phyloP scores from a whole-genome alignment of 352 stramenopile genomes.

The Globisporangium perplexum region DNA sequence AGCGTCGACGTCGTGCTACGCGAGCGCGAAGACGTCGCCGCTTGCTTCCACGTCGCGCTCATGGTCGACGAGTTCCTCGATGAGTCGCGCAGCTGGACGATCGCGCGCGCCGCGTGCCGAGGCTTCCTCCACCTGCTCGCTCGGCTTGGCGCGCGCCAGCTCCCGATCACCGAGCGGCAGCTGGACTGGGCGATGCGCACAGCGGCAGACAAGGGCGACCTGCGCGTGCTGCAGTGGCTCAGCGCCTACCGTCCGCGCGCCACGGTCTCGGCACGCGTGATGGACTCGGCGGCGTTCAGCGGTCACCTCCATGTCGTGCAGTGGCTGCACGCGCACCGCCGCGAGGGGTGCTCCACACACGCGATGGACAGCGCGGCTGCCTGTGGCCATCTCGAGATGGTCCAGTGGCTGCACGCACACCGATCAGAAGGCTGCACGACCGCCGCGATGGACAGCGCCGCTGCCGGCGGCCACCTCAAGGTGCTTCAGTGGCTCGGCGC shows the following conservation, averaged over 20 bases:
- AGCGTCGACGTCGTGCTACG: conserved; percentile 36
- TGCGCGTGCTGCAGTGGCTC: conserved; percentile 60
- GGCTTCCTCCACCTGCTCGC: conserved; percentile 52
- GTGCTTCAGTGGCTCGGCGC: conserved; percentile 56
- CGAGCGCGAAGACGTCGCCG: conserved; percentile 37
- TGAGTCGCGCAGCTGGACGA: conserved; percentile 47
- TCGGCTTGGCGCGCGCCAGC: conserved; percentile 30
- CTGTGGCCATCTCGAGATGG: conserved; percentile 58
- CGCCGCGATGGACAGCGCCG: conserved; percentile 66
- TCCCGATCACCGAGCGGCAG: conserved; percentile 35
- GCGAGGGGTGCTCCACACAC: conserved; percentile 66
- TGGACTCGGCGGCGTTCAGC: conserved; percentile 72
- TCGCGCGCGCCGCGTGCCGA: conserved; percentile 43
- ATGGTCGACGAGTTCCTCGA: conserved; percentile 53
- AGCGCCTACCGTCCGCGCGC: conserved; percentile 46
- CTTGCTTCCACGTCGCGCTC: conserved; percentile 35
- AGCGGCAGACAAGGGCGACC: conserved; percentile 60
- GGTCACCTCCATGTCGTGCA: conserved; percentile 66
- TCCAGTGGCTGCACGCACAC: conserved; percentile 68
- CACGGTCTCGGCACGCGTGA: conserved; percentile 55
- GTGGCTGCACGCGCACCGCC: conserved; percentile 61
- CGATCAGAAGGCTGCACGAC: conserved; percentile 62
- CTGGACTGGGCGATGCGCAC: conserved; percentile 66
- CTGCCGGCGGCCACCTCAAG: conserved; percentile 59
- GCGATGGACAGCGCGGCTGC: conserved; percentile 76